Base-by-base conservation (phyloP, 1,139 yeast genomes). In the Kurtzmaniella quercitrusa region DNA sequence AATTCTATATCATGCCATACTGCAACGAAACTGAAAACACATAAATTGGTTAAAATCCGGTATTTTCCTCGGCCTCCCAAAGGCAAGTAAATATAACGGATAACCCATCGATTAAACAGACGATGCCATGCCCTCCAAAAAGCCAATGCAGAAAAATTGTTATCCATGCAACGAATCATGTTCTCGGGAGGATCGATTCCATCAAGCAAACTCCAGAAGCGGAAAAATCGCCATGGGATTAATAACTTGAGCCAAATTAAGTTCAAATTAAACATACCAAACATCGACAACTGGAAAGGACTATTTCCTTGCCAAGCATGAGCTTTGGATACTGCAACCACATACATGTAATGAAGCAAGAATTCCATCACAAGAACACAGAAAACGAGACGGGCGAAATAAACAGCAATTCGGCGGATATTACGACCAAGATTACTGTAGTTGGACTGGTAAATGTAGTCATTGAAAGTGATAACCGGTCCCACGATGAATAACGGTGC, bases 101-200 rank as follows among this genome's bases (percentile, higher is more conserved):
- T 75, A 36, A 88, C 84, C 95, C 97, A 94, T 51, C 87, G 77
- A 64, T 93, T 91, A 66, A 72, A 94, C 35, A 95, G 85, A 53
- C 98, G 76, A 61, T 94, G 99, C 99, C 99, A 94, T 2, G 97
- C 95, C 57, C 98, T 77, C 99, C 99, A 94, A 61, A 94, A 94
- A 9, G 95, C 89, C 48, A 88, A 63, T 0, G 97, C 94, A 20
- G 95, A 85, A 60, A 84, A 93, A 62, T 93, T 94, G 62, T 94
- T 88, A 60, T 88, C 87, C 80, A 94, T 88, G 59, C 98, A 91
- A 45, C 99, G 73, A 45, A 94, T 82, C 98, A 94, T 94, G 57
- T 94, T 94, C 59, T 94, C 99, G 1, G 98, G 98, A 0, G 98
- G 88, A 57, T 93, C 98, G 43, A 93, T 88, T 1, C 88, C 88